Percentiles rank a stretch among this genome's conserved stretches.
These are phyloP conservation scores for Ophiostoma piceae DNA, from an alignment of 2,329 filamentous ascomycete species.

Conservation along the genomic window DNA sequence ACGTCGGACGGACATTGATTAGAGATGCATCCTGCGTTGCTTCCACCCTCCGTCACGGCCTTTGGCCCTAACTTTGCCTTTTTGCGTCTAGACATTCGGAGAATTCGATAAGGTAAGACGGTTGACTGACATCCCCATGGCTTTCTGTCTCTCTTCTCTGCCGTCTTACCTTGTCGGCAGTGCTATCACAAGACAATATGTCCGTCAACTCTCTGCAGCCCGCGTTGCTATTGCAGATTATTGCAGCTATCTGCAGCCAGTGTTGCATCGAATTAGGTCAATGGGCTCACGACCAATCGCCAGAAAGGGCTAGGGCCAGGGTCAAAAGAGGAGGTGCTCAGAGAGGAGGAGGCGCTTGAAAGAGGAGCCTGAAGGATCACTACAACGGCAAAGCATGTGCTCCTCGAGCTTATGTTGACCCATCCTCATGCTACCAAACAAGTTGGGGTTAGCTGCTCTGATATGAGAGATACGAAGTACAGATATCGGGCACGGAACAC, in stretches of 20 bases:
- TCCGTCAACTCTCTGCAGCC: constrained; percentile 3
- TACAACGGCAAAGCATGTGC: constrained; percentile 6
- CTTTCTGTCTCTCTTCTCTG: not conserved
- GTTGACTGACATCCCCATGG: not conserved
- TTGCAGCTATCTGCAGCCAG: not conserved
- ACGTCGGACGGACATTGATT: constrained; percentile 1
- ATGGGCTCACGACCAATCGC: not conserved
- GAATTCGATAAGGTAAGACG: not conserved
- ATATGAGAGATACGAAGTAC: not conserved
- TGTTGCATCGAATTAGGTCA: not conserved
- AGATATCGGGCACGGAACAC: not conserved
- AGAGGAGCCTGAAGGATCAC: constrained; percentile 1
- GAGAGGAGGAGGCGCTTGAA: not conserved
- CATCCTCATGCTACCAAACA: not conserved
- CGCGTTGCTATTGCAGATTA: not conserved
- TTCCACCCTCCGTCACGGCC: not conserved
- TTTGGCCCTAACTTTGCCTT: not conserved
- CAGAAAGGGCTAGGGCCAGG: not conserved
- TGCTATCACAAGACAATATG: not conserved
- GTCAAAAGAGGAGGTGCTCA: not conserved
- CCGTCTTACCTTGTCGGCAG: not conserved
- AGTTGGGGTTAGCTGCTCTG: not conserved
- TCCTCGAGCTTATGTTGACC: constrained; percentile 5
- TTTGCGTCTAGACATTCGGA: not conserved
- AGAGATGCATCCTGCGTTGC: not conserved